A percentile compares a stretch with the other conserved stretches of the same genome.
These are phyloP conservation scores for Aspergillus affinis DNA, from an alignment of 495 filamentous ascomycete species.

Conservation along the genomic window DNA sequence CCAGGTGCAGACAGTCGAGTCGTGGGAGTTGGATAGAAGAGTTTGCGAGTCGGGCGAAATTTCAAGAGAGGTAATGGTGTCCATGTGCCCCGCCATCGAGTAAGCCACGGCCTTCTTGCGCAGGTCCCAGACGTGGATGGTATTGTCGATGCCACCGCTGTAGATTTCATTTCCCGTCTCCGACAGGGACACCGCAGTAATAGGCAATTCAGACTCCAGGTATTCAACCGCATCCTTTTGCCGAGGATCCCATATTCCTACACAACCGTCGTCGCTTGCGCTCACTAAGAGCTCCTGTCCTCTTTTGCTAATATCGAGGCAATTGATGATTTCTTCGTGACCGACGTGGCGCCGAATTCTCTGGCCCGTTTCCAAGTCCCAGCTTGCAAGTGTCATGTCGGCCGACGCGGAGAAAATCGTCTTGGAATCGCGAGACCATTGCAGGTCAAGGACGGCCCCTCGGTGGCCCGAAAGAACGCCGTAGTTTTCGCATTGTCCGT, in stretches of 20 bases:
- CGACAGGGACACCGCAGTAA: conserved; percentile 85
- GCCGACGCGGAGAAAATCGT: conserved; percentile 92
- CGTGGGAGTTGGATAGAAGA: conserved; percentile 88
- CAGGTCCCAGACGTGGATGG: conserved; percentile 96
- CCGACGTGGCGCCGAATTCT: conserved; percentile 89
- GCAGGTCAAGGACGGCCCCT: conserved; percentile 85
- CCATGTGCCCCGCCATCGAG: conserved; percentile 82
- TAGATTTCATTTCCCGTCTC: conserved; percentile 96
- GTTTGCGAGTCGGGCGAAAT: conserved; percentile 91
- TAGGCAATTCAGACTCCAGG: conserved; percentile 87
- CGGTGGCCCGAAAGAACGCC: conserved; percentile 83
- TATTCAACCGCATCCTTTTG: conserved; percentile 86
- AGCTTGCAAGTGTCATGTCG: conserved; percentile 88
- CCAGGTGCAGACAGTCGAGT: conserved; percentile 92
- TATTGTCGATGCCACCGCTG: conserved; percentile 93
- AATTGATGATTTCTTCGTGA: conserved; percentile 92
- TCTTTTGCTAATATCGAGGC: conserved; percentile 79
- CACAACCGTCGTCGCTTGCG: conserved; percentile 88
- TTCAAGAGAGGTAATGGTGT: conserved; percentile 86
- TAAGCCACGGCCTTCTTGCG: conserved; percentile 87
- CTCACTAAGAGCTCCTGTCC: conserved; percentile 88
- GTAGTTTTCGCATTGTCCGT: conserved; percentile 91
- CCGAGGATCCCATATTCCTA: conserved; percentile 95
- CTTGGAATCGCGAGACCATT: conserved; percentile 93
- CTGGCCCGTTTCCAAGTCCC: conserved; percentile 85